These are phyloP conservation scores for Emergomyces pasteurianus DNA, from an alignment of 2,329 filamentous ascomycete genomes.

Conservation along the genomic window DNA sequence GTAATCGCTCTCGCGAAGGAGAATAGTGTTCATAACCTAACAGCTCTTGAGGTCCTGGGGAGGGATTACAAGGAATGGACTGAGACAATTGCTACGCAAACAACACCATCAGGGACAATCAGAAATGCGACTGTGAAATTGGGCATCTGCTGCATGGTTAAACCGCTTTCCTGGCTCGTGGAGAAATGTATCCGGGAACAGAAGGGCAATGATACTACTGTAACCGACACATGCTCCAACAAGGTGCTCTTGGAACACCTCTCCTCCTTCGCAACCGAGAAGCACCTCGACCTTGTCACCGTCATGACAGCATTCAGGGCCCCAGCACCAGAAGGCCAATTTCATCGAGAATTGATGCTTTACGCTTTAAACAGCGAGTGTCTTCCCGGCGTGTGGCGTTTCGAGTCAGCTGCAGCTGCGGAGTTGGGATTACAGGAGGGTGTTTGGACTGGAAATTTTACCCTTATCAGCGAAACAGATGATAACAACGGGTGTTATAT, in stretches of 20 bases:
- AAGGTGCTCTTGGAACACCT: slow-evolving; percentile 31
- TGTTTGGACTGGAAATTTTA: slow-evolving; percentile 12
- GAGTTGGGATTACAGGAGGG: slow-evolving; percentile 32
- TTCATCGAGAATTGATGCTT: slow-evolving; percentile 43
- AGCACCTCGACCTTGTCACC: slow-evolving; percentile 40
- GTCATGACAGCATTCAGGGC: slow-evolving; percentile 48
- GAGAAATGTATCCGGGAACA: not conserved
- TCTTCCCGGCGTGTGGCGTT: slow-evolving; percentile 32
- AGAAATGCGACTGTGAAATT: slow-evolving; percentile 29
- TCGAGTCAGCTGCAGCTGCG: slow-evolving; percentile 31
- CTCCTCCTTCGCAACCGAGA: slow-evolving; percentile 34
- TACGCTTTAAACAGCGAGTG: slow-evolving; percentile 32
- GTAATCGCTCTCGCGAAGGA: slow-evolving; percentile 43
- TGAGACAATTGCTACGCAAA: slow-evolving; percentile 19
- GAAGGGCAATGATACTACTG: not conserved
- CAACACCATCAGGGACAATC: slow-evolving; percentile 8
- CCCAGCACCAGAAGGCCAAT: slow-evolving; percentile 25
- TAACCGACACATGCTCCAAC: not conserved
- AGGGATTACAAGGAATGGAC: slow-evolving; percentile 56
- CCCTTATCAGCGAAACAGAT: slow-evolving; percentile 9
- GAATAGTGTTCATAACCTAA: slow-evolving; percentile 41
- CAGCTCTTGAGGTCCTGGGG: slow-evolving; percentile 43
- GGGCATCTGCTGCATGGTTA: slow-evolving; percentile 49
- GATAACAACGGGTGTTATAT: slow-evolving; percentile 24
- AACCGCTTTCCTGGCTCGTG: slow-evolving; percentile 42